Evolutionary conservation across 352 stramenopile genomes (phyloP), one percentile per base, ranked within the genome.

Genomic region (Discostella stelligera): DNA sequence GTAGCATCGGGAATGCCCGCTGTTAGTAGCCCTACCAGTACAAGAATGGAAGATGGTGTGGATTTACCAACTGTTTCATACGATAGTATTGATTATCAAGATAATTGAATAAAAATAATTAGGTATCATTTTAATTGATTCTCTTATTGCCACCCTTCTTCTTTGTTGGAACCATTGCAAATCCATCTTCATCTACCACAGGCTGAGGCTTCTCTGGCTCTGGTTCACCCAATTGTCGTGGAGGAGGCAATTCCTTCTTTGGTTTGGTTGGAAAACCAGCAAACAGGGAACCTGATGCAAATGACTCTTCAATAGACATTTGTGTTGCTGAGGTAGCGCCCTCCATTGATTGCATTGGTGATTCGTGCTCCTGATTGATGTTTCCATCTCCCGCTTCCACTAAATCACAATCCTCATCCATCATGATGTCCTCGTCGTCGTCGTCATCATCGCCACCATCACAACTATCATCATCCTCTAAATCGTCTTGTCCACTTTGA

Each of bases 151-250:
- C 37, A 10, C 37, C 69, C 56, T 60, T 63, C 56, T 66, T 83
- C 46, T 85, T 87, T 48, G 77, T 61, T 3, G 72, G 60, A 0
- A 89, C 82, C 30, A 63, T 21, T 63, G 85, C 73, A 77, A 89
- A 89, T 21, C 82, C 82, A 66, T 89, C 85, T 52, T 91, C 85
- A 50, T 91, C 85, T 14, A 88, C 55, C 65, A 79, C 70, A 3
- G 77, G 65, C 18, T 44, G 41, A 7, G 73, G 48, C 30, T 77
- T 76, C 46, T 80, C 80, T 49, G 74, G 70, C 21, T 53, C 69
- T 21, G 70, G 20, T 64, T 89, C 79, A 13, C 85, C 85, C 11
- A 91, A 55, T 61, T 91, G 85, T 71, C 85, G 44, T n/a, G 72
- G 62, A 25, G 85, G 82, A 41, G 61, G 67, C 7, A 71, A 56